These are phyloP conservation scores for Melampsora abietis-canadensis DNA, from an alignment of 1,284 basidiomycete species.

Conservation along the genomic window DNA sequence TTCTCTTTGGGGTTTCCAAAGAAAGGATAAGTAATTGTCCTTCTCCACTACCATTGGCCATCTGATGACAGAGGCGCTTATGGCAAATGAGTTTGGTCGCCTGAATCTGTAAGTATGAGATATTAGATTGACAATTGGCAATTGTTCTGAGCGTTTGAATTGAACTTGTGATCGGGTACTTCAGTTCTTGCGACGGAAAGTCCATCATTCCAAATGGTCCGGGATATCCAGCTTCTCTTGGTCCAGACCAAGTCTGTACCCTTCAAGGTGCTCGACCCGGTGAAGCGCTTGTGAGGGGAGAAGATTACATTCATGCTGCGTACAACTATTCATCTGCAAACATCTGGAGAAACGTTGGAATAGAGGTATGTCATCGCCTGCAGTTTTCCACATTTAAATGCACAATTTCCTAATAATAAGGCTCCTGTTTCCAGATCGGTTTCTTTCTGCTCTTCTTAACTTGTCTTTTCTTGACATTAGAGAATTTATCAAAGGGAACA, in stretches of 20 bases:
- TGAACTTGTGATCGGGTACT: background rate
- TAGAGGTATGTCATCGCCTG: constrained; percentile 44
- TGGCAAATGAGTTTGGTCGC: constrained; percentile 79
- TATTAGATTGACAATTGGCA: background rate
- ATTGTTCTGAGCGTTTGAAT: background rate
- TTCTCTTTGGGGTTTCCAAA: background rate
- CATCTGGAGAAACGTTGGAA: constrained; percentile 57
- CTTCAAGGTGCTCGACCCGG: constrained; percentile 53
- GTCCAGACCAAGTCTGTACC: constrained; percentile 55
- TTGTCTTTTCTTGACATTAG: constrained; percentile 55
- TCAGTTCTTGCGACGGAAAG: constrained; percentile 25
- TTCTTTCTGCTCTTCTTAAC: constrained; percentile 14
- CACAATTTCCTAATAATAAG: background rate
- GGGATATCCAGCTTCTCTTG: constrained; percentile 53
- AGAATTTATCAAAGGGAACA: constrained; percentile 5
- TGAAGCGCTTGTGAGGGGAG: constrained; percentile 52
- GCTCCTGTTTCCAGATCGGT: constrained; percentile 46
- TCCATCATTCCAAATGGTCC: constrained; percentile 54
- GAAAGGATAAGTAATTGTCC: no score
- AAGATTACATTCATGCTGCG: constrained; percentile 52
- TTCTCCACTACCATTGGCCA: background rate
- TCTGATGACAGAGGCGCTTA: constrained; percentile 53
- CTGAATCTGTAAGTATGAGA: constrained; percentile 52
- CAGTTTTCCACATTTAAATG: background rate
- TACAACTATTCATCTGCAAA: constrained; percentile 54